Evolutionary conservation across 345 rosid species (phyloP).

Genomic region (Firmiana major): DNA sequence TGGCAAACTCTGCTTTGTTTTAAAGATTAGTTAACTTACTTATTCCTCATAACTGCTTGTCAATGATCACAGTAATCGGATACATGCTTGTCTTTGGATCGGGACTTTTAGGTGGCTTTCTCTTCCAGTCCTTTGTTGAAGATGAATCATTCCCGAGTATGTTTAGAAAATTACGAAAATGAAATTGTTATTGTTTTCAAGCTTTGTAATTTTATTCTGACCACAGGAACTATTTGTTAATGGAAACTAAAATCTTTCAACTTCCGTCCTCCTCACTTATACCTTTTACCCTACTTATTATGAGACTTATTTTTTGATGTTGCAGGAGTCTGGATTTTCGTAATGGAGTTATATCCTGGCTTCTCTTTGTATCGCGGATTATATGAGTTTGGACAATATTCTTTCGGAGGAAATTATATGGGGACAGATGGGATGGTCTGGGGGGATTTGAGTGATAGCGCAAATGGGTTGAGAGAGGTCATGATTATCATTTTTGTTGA

Average conservation of each 20-base stretch:
- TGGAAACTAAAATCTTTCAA: background rate
- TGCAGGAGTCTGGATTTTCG: slow-evolving; percentile 61
- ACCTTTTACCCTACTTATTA: background rate
- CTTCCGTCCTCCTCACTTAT: background rate
- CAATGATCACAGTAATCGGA: slow-evolving; percentile 49
- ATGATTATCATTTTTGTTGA: slow-evolving; percentile 61
- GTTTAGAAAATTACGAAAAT: slow-evolving; percentile 25
- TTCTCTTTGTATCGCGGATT: slow-evolving; percentile 81
- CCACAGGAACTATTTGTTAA: background rate
- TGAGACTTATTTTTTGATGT: slow-evolving; percentile 11
- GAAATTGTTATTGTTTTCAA: background rate
- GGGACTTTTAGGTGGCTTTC: slow-evolving; percentile 76
- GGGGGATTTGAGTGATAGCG: slow-evolving; percentile 51
- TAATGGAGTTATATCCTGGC: slow-evolving; percentile 86
- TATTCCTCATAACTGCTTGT: slow-evolving; percentile 6
- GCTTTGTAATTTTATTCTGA: background rate
- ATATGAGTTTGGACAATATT: slow-evolving; percentile 62
- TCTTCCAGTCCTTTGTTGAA: slow-evolving; percentile 59
- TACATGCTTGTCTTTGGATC: slow-evolving; percentile 72
- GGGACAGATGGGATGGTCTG: slow-evolving; percentile 74
- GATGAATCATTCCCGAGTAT: slow-evolving; percentile 76
- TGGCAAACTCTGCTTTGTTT: background rate
- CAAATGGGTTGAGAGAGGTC: slow-evolving; percentile 60
- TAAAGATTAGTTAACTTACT: slow-evolving; percentile 9
- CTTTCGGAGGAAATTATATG: slow-evolving; percentile 42